A percentile compares a stretch with the other conserved stretches of the same genome.
phyloP scores from a whole-genome alignment of 1,284 basidiomycete genomes.

The Wolfiporia cocos region DNA sequence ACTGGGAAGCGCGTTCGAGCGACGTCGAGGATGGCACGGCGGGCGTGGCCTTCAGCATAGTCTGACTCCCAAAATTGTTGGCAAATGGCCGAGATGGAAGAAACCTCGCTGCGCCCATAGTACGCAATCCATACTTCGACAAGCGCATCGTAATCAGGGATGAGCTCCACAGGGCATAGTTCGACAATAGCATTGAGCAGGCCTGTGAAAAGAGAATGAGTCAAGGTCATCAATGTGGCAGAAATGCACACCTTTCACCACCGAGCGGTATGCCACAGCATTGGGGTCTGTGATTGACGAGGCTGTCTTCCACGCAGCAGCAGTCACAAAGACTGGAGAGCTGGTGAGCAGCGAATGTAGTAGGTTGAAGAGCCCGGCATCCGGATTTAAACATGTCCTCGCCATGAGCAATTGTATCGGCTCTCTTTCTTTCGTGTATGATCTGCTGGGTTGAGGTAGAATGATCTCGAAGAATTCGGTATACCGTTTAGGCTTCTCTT shows the following conservation, averaged over 20 bases:
- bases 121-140: constrained; percentile 76
- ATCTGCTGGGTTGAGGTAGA: constrained; percentile 34
- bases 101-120: constrained; percentile 72
- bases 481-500: constrained; percentile 48
- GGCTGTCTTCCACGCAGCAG: constrained; percentile 57
- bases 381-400: constrained; percentile 44
- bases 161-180: constrained; percentile 64
- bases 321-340: constrained; percentile 71
- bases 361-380: constrained; percentile 52
- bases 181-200: constrained; percentile 69
- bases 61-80: constrained; percentile 75
- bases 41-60: constrained; percentile 51
- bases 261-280: constrained; percentile 75
- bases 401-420: constrained; percentile 49
- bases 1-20: constrained; percentile 79
- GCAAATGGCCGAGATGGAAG: constrained; percentile 65
- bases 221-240: not conserved
- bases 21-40: constrained; percentile 75
- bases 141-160: constrained; percentile 67
- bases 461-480: constrained; percentile 50
- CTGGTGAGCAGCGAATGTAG: constrained; percentile 52
- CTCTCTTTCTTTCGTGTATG: constrained; percentile 49
- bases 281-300: constrained; percentile 75
- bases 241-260: constrained; percentile 64
- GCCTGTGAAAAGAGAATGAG: constrained; percentile 34